phyloP scores from a whole-genome alignment of 768 basidiomycete genomes.

The Crucibulum laeve region DNA sequence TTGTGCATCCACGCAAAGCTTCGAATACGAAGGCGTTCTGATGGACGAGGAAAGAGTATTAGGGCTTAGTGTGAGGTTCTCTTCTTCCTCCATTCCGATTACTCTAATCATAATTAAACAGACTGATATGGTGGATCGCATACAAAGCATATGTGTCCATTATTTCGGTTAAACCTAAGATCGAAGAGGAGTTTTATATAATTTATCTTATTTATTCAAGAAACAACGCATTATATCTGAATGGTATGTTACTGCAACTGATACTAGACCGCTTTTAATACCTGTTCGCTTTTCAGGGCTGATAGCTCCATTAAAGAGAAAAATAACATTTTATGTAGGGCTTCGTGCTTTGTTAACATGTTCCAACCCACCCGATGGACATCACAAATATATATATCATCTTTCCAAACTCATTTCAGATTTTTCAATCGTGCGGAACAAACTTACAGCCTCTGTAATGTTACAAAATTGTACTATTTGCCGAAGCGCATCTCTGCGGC shows the following conservation, averaged over 20 bases:
- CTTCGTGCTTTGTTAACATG: no score
- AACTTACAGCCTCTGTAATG: background rate
- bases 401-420: background rate
- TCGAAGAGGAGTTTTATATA: no score
- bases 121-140: background rate
- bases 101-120: background rate
- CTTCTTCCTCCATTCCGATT: background rate
- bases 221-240: no score
- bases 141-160: background rate
- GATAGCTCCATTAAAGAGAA: no score
- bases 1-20: conserved; percentile 6
- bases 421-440: background rate
- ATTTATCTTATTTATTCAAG: no score
- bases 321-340: no score
- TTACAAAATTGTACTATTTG: conserved; percentile 34
- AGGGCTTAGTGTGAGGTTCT: conserved; percentile 25
- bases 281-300: no score
- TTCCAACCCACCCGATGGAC: no score
- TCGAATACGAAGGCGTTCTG: conserved; percentile 26
- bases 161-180: conserved; percentile 5
- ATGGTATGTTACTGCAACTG: no score
- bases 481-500: conserved; percentile 77
- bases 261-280: no score
- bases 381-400: no score
- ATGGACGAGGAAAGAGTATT: conserved; percentile 39